Evolutionary conservation across 1,139 yeast genomes (phyloP), one percentile per base, ranked within the genome.

Genomic region (Magnusiomyces fungicola): DNA sequence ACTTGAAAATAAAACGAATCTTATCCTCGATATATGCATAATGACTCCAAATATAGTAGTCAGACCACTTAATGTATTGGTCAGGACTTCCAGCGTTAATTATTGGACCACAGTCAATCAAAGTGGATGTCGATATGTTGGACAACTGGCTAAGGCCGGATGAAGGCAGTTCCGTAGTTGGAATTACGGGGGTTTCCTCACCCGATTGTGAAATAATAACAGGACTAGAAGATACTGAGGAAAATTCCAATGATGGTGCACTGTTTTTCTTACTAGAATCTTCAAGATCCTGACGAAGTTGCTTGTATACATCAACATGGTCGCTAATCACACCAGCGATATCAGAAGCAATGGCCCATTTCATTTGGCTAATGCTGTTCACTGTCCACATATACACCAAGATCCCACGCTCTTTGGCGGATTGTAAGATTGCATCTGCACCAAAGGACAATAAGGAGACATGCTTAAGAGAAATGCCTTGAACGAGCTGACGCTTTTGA

Each of bases 371-470:
- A 10, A 63, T 62, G 21, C 66, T 59, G 63, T 90, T 90, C 42
- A 88, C 74, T 0, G 97, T 90, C 97, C 97, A 90, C 21, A 85
- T 69, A 66, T 80, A 87, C 16, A 87, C 69, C 46, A 75, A 72
- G 50, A 83, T 64, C 49, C 75, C 70, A 43, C 77, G 70, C 3
- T 68, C 52, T 21, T 71, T 58, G 21, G 74, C 65, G 3, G 70
- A 69, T 0, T 63, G 53, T 48, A 72, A 58, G 18, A 70, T 55
- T 1, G 59, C 53, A 21, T 65, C 62, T 41, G 78, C 79, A 14
- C 70, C 71, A 1, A 61, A 54, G 1, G 47, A 27, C 24, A 39
- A 22, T 12, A 30, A 30, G 7, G 49, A 27, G 18, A 36, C 25
- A 6, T 48, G 46, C 45, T 71, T 63, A 37, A 78, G 58, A 10